Percentiles rank a stretch among this genome's conserved stretches.
Evolutionary conservation across 768 basidiomycete genomes (phyloP).

Genomic region (Mycena galericulata): DNA sequence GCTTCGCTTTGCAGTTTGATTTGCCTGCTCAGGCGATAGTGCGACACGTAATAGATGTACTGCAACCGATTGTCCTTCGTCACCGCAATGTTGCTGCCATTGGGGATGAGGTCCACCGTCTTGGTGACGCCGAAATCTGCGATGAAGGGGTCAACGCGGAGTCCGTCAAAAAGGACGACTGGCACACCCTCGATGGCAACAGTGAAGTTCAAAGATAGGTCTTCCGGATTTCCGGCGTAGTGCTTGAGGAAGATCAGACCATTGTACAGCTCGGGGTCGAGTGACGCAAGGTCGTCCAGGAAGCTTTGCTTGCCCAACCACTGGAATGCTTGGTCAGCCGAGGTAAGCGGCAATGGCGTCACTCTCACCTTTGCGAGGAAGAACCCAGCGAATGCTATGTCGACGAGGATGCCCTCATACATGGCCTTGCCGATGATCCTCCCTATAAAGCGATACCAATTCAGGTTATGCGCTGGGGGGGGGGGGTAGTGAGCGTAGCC

Average conservation of each 20-base stretch:
- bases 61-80: constrained; percentile 90
- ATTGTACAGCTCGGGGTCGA: constrained; percentile 93
- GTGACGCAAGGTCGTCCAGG: constrained; percentile 91
- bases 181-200: constrained; percentile 83
- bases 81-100: constrained; percentile 86
- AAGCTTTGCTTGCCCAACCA: constrained; percentile 95
- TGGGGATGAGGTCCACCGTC: constrained; percentile 81
- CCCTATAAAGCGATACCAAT: constrained; percentile 95
- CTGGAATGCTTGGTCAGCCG: constrained; percentile 48
- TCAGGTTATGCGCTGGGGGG: constrained; percentile 78
- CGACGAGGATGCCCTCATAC: constrained; percentile 95
- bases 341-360: not conserved
- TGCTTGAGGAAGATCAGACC: constrained; percentile 95
- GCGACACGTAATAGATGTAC: constrained; percentile 91
- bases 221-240: constrained; percentile 87
- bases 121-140: constrained; percentile 86
- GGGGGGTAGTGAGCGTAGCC: not conserved
- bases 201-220: constrained; percentile 91
- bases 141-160: not conserved
- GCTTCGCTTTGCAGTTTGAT: constrained; percentile 86
- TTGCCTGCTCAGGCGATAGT: constrained; percentile 90
- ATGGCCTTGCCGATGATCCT: constrained; percentile 95
- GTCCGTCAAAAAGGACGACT: not conserved
- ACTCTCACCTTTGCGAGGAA: constrained; percentile 83
- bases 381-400: constrained; percentile 95